Conservation (phyloP, 768 basidiomycete genomes). For the Dacryopinax spathularia region DNA sequence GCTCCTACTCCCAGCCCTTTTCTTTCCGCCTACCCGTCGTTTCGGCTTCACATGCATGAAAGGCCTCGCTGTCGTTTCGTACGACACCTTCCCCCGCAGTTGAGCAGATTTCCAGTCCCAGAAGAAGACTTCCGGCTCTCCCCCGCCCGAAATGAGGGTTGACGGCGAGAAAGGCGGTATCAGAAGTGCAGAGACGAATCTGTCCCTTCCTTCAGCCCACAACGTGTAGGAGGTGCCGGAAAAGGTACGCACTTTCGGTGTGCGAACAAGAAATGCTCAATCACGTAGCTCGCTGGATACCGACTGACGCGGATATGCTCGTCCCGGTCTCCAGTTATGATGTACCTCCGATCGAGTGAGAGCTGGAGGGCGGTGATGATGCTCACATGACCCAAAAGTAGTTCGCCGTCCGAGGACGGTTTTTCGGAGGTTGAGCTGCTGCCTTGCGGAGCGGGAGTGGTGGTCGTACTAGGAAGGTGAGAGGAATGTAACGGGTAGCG, state of each 20-base stretch:
- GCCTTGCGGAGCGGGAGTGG: constrained; percentile 15
- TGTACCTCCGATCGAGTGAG: constrained; percentile 48
- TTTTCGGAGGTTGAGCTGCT: constrained; percentile 42
- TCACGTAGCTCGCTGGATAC: constrained; percentile 72
- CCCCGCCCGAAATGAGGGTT: constrained; percentile 71
- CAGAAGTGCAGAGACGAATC: constrained; percentile 73
- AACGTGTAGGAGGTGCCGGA: not conserved
- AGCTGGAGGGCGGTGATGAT: constrained; percentile 63
- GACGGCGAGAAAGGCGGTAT: constrained; percentile 37
- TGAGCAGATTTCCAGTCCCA: constrained; percentile 68
- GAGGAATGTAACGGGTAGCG: constrained; percentile 43
- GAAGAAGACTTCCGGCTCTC: constrained; percentile 58
- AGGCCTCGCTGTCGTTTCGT: constrained; percentile 29
- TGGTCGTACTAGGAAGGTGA: constrained; percentile 11
- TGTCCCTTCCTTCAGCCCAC: constrained; percentile 20
- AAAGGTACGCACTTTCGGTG: constrained; percentile 50
- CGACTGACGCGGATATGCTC: constrained; percentile 88
- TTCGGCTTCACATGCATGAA: constrained; percentile 27
- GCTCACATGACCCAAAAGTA: constrained; percentile 79
- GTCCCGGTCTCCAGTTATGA: constrained; percentile 86
- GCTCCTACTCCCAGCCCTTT: constrained; percentile 17
- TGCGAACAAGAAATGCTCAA: constrained; percentile 79
- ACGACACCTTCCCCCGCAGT: constrained; percentile 36
- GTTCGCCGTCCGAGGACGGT: constrained; percentile 48
- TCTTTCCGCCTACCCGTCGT: constrained; percentile 20